These are phyloP conservation scores for Penstemon newberryi DNA, from an alignment of 257 asterid species.

Conservation along the genomic window DNA sequence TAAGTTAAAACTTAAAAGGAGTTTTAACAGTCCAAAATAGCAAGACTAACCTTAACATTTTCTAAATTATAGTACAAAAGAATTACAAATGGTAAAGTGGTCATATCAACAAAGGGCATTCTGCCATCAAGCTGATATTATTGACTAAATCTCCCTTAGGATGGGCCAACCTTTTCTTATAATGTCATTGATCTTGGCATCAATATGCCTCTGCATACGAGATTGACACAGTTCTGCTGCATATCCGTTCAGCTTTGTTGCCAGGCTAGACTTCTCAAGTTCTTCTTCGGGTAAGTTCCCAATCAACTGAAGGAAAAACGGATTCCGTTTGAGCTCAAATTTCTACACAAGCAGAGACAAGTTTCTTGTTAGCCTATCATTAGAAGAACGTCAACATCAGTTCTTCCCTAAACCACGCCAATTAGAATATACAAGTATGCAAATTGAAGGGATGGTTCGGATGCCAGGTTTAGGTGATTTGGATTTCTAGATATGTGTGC, in stretches of 20 bases:
- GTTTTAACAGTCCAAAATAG: background rate
- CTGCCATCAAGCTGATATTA: constrained; percentile 17
- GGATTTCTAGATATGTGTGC: too few species aligned
- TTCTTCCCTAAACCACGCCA: constrained; percentile 7
- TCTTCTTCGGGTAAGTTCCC: constrained; percentile 91
- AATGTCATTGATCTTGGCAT: constrained; percentile 71
- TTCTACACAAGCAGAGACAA: constrained; percentile 47
- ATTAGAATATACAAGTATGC: background rate
- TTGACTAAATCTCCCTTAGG: constrained; percentile 62
- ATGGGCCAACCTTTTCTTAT: constrained; percentile 90
- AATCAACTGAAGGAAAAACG: constrained; percentile 81
- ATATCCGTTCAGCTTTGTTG: constrained; percentile 82
- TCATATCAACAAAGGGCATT: constrained; percentile 4
- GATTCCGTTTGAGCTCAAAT: constrained; percentile 91
- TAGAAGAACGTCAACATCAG: constrained; percentile 4
- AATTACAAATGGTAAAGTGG: background rate
- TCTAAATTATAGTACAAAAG: background rate
- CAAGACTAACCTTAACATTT: background rate
- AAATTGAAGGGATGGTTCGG: background rate
- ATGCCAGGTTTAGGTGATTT: too few species aligned
- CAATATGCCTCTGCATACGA: constrained; percentile 64
- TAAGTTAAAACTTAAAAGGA: too few species aligned
- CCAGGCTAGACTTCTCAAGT: constrained; percentile 74
- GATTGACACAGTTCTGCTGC: constrained; percentile 94
- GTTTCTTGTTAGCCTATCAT: constrained; percentile 27